Evolutionary conservation across 768 basidiomycete genomes (phyloP).

Genomic region (Lentinula detonsa): DNA sequence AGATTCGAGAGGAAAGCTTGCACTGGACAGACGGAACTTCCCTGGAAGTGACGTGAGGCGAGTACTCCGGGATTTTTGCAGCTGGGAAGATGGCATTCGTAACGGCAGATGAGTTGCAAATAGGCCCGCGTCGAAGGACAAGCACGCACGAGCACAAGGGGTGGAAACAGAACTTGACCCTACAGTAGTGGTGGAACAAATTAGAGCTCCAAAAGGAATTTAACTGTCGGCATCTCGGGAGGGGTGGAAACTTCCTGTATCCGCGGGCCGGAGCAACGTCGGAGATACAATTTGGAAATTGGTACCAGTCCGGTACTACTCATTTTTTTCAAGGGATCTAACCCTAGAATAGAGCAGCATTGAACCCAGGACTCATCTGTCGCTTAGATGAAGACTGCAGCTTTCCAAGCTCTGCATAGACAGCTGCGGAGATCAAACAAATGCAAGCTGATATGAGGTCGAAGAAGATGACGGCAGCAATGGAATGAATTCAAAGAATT

Average conservation of each 20-base stretch:
- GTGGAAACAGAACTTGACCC: neutral
- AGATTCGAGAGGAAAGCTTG: neutral
- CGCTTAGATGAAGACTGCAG: neutral
- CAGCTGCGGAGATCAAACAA: slow-evolving; percentile 2
- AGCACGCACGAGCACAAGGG: neutral
- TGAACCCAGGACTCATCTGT: neutral
- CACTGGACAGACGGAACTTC: neutral
- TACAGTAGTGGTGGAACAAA: neutral
- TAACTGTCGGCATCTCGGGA: neutral
- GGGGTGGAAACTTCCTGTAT: neutral
- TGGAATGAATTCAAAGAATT: neutral
- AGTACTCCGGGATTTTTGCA: neutral
- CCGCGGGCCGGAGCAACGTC: neutral
- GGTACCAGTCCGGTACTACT: neutral
- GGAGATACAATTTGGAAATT: neutral
- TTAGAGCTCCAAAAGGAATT: neutral
- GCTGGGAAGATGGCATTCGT: neutral
- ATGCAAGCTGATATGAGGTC: neutral
- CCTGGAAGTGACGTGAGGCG: slow-evolving; percentile 1
- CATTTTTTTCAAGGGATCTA: neutral
- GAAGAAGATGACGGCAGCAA: slow-evolving; percentile 5
- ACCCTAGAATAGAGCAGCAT: neutral
- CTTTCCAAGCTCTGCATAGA: neutral
- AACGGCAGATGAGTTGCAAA: neutral
- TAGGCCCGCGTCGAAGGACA: neutral